phyloP scores from a whole-genome alignment of 495 filamentous ascomycete genomes.

The Aspergillus wentii region DNA sequence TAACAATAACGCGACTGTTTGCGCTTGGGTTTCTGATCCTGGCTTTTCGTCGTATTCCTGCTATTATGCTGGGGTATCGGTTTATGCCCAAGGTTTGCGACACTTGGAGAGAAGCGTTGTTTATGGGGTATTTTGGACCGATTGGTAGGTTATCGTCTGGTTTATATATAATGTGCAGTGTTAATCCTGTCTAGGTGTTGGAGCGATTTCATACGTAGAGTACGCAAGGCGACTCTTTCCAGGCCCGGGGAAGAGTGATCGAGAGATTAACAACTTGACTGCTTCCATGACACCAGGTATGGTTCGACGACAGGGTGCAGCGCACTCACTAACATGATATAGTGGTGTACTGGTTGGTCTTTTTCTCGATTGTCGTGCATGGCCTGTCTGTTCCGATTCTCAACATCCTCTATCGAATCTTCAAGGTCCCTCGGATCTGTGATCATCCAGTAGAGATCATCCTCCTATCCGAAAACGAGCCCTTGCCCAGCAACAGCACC shows the following conservation, averaged over 20 bases:
- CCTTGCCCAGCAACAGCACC: constrained; percentile 47
- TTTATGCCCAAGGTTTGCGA: constrained; percentile 33
- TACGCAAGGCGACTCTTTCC: constrained; percentile 53
- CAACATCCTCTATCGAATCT: constrained; percentile 39
- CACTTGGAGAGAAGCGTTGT: constrained; percentile 34
- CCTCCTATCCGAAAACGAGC: constrained; percentile 43
- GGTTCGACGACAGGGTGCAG: too few relatives aligned
- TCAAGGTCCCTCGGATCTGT: constrained; percentile 39
- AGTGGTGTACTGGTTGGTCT: constrained; percentile 55
- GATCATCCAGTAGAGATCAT: constrained; percentile 49
- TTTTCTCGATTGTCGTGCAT: constrained; percentile 55
- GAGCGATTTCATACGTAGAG: constrained; percentile 38
- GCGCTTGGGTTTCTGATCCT: constrained; percentile 27
- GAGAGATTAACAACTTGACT: constrained; percentile 47
- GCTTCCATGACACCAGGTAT: constrained; percentile 41
- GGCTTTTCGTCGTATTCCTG: constrained; percentile 33
- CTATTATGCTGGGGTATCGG: constrained; percentile 30
- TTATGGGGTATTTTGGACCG: constrained; percentile 37
- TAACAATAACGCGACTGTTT: constrained; percentile 26
- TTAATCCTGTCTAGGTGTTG: constrained; percentile 24
- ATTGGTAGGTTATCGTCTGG: constrained; percentile 22
- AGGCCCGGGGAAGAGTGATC: constrained; percentile 41
- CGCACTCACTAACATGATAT: not conserved
- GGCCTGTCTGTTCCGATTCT: constrained; percentile 52
- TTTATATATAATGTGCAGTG: not conserved